phyloP scores from a whole-genome alignment of 2,329 filamentous ascomycete genomes.

The Colletotrichum sp. region DNA sequence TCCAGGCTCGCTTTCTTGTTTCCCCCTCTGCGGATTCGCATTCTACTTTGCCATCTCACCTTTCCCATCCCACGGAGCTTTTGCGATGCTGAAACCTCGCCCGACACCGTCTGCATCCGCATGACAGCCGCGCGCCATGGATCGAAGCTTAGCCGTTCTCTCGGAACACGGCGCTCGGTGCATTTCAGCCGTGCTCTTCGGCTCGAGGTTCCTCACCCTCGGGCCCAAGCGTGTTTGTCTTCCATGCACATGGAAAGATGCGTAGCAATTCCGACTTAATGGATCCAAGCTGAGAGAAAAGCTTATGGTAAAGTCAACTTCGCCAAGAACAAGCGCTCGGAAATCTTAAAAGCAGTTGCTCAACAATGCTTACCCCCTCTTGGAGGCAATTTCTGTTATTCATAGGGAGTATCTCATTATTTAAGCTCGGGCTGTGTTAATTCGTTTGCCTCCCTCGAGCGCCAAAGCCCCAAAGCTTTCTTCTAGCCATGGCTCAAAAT shows the following conservation, averaged over 20 bases:
- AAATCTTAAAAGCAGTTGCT: background rate
- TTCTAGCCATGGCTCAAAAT: background rate
- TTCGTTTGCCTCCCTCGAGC: background rate
- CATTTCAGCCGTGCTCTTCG: background rate
- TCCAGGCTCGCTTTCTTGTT: background rate
- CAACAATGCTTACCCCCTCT: background rate
- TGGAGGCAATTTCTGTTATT: background rate
- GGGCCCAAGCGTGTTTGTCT: background rate
- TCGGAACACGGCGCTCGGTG: background rate
- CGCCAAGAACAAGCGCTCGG: background rate
- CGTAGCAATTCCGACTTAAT: background rate
- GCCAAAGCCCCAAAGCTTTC: background rate
- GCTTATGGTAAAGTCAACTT: background rate
- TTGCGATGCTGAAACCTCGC: background rate
- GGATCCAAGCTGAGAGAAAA: background rate
- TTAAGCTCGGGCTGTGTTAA: background rate
- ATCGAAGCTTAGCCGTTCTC: background rate
- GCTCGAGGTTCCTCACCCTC: background rate
- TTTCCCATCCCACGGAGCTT: background rate
- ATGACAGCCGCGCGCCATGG: background rate
- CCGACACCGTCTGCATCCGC: background rate
- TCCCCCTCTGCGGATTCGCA: background rate
- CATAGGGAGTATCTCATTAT: background rate
- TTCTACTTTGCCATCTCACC: background rate
- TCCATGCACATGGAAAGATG: background rate